Base-by-base conservation (phyloP, 495 filamentous ascomycete genomes). In the Aspergillus homomorphus region DNA sequence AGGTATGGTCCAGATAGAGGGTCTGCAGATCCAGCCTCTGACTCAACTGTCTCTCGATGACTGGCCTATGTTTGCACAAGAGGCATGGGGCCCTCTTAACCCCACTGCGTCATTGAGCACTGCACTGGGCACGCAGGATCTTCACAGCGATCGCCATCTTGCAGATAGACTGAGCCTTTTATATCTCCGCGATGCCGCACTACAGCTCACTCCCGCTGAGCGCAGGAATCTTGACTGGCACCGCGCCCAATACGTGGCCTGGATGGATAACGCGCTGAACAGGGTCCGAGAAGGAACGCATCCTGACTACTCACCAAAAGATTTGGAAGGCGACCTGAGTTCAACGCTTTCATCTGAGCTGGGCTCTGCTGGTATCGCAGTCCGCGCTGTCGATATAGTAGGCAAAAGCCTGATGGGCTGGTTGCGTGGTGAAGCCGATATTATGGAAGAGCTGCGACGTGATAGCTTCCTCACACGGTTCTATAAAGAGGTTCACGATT, bases 391-490 rank as follows among this genome's bases (percentile, higher is more conserved):
- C 1, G 3, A 45, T 18, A 20, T 45, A 4, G 16, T 18, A 45
- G 43, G 43, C 43, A 20, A 4, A 7, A 45, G 20, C 26, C 26
- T 33, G 15, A 16, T 53, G n/a, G 18, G 24, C 9, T 49, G 45
- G 12, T 14, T 48, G 20, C 42, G 41, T 2, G 38, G 43, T 16
- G 38, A 54, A 22, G 22, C 23, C 8, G n/a, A 12, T 0, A 23
- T 59, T 12, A 33, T 54, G 15, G 57, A 59, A 41, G 57, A 45
- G 43, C 43, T 45, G 20, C 43, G 43, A 53, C 6, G 45, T 50
- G 9, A 65, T 71, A 23, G 57, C 51, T 1, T 54, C 73, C 53
- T 63, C 0, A 46, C 24, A 7, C 30, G 33, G 4, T 41, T 60
- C 4, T 60, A 63, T 26, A 21, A 3, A 15, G 52, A 16, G 51